Base-by-base conservation (phyloP, 768 basidiomycete species). In the Amanita inopinata region DNA sequence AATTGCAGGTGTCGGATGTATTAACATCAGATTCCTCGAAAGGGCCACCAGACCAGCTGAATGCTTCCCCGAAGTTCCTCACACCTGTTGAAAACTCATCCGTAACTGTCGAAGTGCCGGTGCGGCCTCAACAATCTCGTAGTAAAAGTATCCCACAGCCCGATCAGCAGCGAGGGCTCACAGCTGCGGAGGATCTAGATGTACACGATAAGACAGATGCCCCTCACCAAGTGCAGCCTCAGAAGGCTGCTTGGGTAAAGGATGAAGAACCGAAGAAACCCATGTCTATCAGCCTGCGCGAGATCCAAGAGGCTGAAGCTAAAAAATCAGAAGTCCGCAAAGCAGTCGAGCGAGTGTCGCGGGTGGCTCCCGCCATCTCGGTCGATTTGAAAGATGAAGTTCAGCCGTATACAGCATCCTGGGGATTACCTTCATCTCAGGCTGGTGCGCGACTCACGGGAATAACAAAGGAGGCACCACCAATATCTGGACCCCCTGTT, bases 301-400 rank as follows among this genome's bases (percentile, higher is more conserved):
- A 98, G 45, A 99, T 99, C 34, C 96, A 99, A 59, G 91, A 96
- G 51, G 80, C 83, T 2, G 96, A 99, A 61, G 77, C 75, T 5
- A 89, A 78, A 62, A 83, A 80, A 53, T 70, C 75, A 2, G 91
- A 89, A 52, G 78, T 72, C 8, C 75, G 83, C 32, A 93, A 85
- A 57, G 71, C 70, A 17, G 77, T 74, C 14, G 82, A 89, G 49
- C 73, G 76, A 24, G 61, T 67, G 27, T 67, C 73, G 37, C 78
- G 79, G 22, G 7, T 35, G 15, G 57, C 66, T 15, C 53, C 65
- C 15, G 44, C 61, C 20, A 36, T 58, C 3, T 46, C 64, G 14
- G 40, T 64, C n/a, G 61, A 66, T 8, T 33, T 53, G 2, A 68
- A 64, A 46, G 84, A 85, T 41, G 78, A 82, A 18, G 54, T 63